Percentiles rank a stretch among this genome's conserved stretches.
phyloP scores from a whole-genome alignment of 306 rosid genomes.

The Gillenia trifoliata region DNA sequence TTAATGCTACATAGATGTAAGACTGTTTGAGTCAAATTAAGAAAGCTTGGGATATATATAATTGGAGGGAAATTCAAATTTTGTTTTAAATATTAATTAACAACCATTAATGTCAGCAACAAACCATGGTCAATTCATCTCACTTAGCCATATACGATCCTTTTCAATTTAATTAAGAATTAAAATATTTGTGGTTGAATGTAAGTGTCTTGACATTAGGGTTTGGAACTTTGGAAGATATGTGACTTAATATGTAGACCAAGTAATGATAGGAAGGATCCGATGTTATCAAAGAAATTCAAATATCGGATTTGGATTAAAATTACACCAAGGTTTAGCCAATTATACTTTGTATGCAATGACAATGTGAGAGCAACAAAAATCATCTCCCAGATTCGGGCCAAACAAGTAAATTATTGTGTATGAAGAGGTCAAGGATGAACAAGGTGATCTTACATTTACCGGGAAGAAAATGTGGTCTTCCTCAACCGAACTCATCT shows the following conservation, averaged over 20 bases:
- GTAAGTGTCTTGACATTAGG: slow-evolving; percentile 1
- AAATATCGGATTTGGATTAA: background rate
- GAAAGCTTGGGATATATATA: background rate
- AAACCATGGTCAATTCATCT: background rate
- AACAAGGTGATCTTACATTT: background rate
- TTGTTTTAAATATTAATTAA: background rate
- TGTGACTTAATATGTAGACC: background rate
- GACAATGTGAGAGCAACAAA: too few relatives aligned
- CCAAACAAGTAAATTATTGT: too few relatives aligned
- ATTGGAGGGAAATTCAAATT: background rate
- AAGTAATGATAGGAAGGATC: too few relatives aligned
- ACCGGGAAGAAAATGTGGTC: background rate
- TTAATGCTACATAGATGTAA: too few relatives aligned
- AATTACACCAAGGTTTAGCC: background rate
- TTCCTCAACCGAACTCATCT: background rate
- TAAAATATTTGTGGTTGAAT: background rate
- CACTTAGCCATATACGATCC: background rate
- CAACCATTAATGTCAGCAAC: background rate
- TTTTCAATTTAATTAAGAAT: background rate
- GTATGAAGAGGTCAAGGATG: background rate
- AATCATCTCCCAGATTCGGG: background rate
- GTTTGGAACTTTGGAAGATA: background rate
- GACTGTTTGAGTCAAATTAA: background rate
- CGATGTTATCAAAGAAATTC: background rate
- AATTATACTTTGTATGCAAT: too few relatives aligned